These are phyloP conservation scores for Metschnikowia sp. DNA, from an alignment of 805 yeast genomes.

Conservation along the genomic window DNA sequence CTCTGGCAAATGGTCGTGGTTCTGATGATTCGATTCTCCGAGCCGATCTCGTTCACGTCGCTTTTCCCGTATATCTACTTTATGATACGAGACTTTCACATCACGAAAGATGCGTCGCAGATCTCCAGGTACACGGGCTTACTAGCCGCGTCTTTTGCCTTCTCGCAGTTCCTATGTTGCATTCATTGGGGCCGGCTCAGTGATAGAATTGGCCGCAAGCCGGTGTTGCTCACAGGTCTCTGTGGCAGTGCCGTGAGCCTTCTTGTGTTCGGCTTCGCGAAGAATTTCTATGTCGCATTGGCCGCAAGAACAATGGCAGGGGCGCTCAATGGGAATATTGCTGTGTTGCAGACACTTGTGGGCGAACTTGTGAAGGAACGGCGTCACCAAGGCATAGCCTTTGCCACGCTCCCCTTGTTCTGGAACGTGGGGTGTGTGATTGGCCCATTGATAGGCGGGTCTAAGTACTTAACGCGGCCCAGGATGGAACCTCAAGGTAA, in stretches of 20 bases:
- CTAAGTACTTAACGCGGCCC: conserved; percentile 28
- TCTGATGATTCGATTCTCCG: conserved; percentile 18
- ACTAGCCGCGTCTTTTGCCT: conserved; percentile 19
- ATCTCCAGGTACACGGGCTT: conserved; percentile 19
- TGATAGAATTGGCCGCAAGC: conserved; percentile 30
- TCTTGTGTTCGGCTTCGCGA: conserved; percentile 27
- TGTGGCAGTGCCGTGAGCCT: conserved; percentile 26
- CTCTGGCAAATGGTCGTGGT: conserved; percentile 20
- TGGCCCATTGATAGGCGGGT: conserved; percentile 34
- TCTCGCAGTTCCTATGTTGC: conserved; percentile 20
- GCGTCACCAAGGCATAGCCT: conserved; percentile 30
- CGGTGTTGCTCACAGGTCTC: conserved; percentile 25
- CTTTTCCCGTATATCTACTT: conserved; percentile 20
- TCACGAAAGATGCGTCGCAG: conserved; percentile 18
- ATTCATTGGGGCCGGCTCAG: conserved; percentile 30
- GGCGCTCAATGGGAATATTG: conserved; percentile 29
- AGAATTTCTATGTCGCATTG: conserved; percentile 27
- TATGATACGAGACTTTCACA: conserved; percentile 19
- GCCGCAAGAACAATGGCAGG: conserved; percentile 29
- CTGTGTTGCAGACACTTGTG: conserved; percentile 28
- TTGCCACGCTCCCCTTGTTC: conserved; percentile 29
- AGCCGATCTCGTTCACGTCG: conserved; percentile 21
- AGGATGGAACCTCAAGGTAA: background rate
- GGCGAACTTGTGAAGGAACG: conserved; percentile 32
- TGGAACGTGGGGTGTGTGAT: conserved; percentile 31